Evolutionary conservation across 495 filamentous ascomycete genomes (phyloP), one percentile per base, ranked within the genome.

Genomic region (Penicillium soppii): DNA sequence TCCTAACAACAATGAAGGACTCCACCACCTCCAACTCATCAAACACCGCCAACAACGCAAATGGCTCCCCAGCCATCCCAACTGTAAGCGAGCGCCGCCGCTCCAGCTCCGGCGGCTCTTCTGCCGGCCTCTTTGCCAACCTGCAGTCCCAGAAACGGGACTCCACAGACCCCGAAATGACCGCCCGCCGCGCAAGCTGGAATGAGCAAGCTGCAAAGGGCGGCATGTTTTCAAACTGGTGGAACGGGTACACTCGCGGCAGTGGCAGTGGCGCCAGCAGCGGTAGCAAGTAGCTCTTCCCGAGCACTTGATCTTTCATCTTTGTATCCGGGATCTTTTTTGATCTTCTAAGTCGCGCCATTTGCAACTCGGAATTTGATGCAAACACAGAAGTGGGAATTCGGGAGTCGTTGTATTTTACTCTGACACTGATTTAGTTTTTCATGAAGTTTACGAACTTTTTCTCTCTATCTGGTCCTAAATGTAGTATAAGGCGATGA

Each of bases 71-170:
- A 17, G 26, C 33, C n/a, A 35, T 47, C 25, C 57, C 46, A 47
- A 62, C 55, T 48, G 17, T 69, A 32, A 41, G 48, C 16, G 65
- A 74, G 33, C 52, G 69, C 26, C 59, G 68, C 45, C 65, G 61
- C 46, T 72, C 70, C 13, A 73, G 70, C 52, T 4, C 30, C 1
- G 65, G 57, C 27, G 60, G 63, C 26, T 54, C 54, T 5, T 3
- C 12, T 1, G 62, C 60, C 1, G 54, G 52, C 7, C 62, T 80
- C 12, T 84, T 84, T 53, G 63, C 70, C 12, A 70, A 67, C 29
- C 67, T 84, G 58, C 68, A 69, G 5, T 70, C 65, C 25, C 75
- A 79, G 68, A 84, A 84, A 57, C 70, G 81, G 2, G 73, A 72
- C 39, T 69, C 68, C 0, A 43, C 41, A 5, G 78, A 82, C 54